Conservation (phyloP, 163 green algal genomes). For the Coccomyxa subellipsoidea region DNA sequence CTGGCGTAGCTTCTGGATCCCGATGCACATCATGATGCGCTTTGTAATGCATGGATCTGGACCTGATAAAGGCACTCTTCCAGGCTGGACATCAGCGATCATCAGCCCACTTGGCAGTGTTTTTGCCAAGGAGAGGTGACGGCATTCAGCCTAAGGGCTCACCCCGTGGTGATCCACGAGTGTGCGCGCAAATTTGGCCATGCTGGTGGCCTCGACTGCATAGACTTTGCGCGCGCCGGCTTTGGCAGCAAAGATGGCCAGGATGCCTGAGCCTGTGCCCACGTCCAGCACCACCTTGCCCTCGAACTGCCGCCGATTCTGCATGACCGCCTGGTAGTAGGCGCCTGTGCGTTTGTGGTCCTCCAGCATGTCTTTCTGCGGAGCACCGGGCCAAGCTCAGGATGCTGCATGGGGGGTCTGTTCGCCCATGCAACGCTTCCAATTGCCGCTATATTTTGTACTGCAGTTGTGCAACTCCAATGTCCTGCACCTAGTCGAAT, state of each 20-base stretch:
- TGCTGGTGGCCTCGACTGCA: constrained; percentile 94
- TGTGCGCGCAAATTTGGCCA: constrained; percentile 77
- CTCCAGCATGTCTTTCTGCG: constrained; percentile 94
- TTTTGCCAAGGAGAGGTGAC: neutral
- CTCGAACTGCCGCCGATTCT: constrained; percentile 84
- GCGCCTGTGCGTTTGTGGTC: constrained; percentile 94
- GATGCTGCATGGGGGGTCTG: neutral
- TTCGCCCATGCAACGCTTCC: neutral
- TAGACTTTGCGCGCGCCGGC: constrained; percentile 94
- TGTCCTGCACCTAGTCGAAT: too few relatives aligned
- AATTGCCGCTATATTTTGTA: too few relatives aligned
- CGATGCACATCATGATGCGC: too few relatives aligned
- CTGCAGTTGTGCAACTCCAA: too few relatives aligned
- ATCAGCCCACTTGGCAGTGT: too few relatives aligned
- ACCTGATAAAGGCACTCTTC: too few relatives aligned
- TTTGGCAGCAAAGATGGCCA: constrained; percentile 91
- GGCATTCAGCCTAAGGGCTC: neutral
- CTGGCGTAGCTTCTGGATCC: too few relatives aligned
- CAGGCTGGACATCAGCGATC: too few relatives aligned
- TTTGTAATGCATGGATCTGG: too few relatives aligned
- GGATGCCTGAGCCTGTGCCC: constrained; percentile 88
- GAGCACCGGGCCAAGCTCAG: neutral
- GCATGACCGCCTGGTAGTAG: constrained; percentile 90
- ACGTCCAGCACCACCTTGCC: constrained; percentile 94
- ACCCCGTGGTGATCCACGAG: constrained; percentile 84